A percentile compares a stretch with the other conserved stretches of the same genome.
phyloP scores from a whole-genome alignment of 805 yeast genomes.

The Myxozyma udenii region DNA sequence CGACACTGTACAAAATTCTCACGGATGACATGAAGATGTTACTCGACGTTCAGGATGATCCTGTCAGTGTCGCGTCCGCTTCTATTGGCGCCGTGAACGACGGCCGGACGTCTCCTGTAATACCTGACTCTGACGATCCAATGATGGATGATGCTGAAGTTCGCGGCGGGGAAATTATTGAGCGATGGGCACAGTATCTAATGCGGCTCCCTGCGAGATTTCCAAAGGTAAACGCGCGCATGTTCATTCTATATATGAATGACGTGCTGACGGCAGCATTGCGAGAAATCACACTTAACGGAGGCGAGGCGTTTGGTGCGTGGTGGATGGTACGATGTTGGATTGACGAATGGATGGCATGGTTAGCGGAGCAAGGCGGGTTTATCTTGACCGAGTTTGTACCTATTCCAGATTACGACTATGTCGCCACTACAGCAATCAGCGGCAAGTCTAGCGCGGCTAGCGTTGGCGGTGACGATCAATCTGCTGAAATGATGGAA shows the following conservation, averaged over 20 bases:
- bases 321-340: slow-evolving; percentile 78
- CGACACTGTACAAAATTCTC: slow-evolving; percentile 32
- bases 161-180: slow-evolving; percentile 33
- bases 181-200: slow-evolving; percentile 42
- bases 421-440: neutral
- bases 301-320: slow-evolving; percentile 59
- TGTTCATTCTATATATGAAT: slow-evolving; percentile 53
- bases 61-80: neutral
- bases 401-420: slow-evolving; percentile 4
- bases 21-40: slow-evolving; percentile 35
- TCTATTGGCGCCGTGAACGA: slow-evolving; percentile 4
- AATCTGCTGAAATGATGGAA: neutral
- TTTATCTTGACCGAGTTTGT: slow-evolving; percentile 30
- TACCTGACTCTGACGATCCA: neutral
- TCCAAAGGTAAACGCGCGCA: slow-evolving; percentile 51
- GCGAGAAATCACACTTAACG: slow-evolving; percentile 58
- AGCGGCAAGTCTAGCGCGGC: neutral
- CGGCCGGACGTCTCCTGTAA: slow-evolving; percentile 5
- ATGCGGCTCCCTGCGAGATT: slow-evolving; percentile 48
- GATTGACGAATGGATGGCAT: slow-evolving; percentile 68
- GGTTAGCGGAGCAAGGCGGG: slow-evolving; percentile 55
- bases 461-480: neutral
- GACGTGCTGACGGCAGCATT: slow-evolving; percentile 57
- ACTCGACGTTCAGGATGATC: slow-evolving; percentile 19
- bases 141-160: slow-evolving; percentile 4